Conservation (phyloP, 2,329 filamentous ascomycete genomes). For the Periconia macrospinosa region DNA sequence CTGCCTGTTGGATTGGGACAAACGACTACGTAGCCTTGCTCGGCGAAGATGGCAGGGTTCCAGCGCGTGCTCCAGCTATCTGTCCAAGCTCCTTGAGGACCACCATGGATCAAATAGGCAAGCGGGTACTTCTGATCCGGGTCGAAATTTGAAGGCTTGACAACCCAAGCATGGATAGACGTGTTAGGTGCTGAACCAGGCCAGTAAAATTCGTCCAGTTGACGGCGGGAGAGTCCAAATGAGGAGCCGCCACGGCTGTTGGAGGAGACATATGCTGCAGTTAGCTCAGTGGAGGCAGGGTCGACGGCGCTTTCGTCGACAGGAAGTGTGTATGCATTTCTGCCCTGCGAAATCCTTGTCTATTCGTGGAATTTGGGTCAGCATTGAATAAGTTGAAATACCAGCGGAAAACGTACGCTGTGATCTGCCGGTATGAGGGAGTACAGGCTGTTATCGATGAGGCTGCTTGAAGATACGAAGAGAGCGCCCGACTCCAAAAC, state of each 20-base stretch:
- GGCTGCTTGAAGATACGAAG: slow-evolving; percentile 68
- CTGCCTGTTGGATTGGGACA: slow-evolving; percentile 82
- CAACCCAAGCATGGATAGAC: slow-evolving; percentile 69
- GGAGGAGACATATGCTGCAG: slow-evolving; percentile 57
- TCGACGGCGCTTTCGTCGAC: slow-evolving; percentile 23
- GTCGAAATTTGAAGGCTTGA: slow-evolving; percentile 68
- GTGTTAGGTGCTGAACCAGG: slow-evolving; percentile 62
- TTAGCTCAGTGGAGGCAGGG: slow-evolving; percentile 25
- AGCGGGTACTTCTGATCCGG: slow-evolving; percentile 74
- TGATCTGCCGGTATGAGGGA: slow-evolving; percentile 53
- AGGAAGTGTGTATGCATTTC: slow-evolving; percentile 19
- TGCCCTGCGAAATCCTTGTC: background rate
- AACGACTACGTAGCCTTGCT: slow-evolving; percentile 84
- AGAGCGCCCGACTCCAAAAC: slow-evolving; percentile 56
- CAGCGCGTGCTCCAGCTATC: slow-evolving; percentile 80
- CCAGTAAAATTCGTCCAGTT: slow-evolving; percentile 71
- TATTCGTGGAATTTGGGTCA: background rate
- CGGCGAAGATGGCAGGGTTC: slow-evolving; percentile 84
- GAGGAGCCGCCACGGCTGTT: slow-evolving; percentile 66
- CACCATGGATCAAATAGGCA: slow-evolving; percentile 79
- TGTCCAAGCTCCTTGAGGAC: slow-evolving; percentile 75
- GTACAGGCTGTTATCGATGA: slow-evolving; percentile 74
- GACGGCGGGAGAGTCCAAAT: slow-evolving; percentile 65
- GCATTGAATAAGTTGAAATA: too few species aligned
- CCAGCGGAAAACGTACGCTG: too few species aligned